These are phyloP conservation scores for Aspergillus quadrilineatus DNA, from an alignment of 2,329 filamentous ascomycete species.

Conservation along the genomic window DNA sequence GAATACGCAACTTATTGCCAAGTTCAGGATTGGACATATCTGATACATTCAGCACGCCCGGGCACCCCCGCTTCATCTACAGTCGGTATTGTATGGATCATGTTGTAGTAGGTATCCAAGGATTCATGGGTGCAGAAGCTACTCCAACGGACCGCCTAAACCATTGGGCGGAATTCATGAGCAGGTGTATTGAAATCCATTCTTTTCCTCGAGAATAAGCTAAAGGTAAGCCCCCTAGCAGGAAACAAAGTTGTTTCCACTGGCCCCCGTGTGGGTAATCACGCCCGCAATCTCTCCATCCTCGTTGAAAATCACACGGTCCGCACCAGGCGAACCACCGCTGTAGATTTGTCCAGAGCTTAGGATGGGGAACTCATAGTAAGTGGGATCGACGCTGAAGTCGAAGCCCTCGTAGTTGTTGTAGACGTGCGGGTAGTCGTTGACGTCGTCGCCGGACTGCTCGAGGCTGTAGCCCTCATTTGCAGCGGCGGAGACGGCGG, in stretches of 20 bases:
- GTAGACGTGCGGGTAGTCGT: constrained; percentile 59
- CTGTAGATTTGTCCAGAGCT: constrained; percentile 50
- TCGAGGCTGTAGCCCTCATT: constrained; percentile 55
- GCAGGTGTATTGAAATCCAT: no score
- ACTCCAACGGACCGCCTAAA: no score
- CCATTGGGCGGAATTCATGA: no score
- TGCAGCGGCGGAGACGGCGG: constrained; percentile 52
- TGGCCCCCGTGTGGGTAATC: constrained; percentile 70
- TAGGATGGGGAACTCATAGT: constrained; percentile 64
- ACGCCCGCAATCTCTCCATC: constrained; percentile 58
- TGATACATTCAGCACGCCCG: no score
- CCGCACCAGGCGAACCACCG: constrained; percentile 64
- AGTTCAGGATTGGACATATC: no score
- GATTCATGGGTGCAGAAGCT: no score
- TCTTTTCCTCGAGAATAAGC: no score
- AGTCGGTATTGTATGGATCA: no score
- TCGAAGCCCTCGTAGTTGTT: constrained; percentile 64
- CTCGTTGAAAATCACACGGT: constrained; percentile 65
- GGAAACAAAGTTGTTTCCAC: constrained; percentile 64
- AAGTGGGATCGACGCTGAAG: constrained; percentile 58
- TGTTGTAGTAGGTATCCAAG: no score
- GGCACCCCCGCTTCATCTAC: no score
- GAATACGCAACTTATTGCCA: no score
- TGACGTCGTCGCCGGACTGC: constrained; percentile 35
- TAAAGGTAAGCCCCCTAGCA: background rate